Conservation (phyloP, 2,329 filamentous ascomycete genomes). For the Passalora sequoiae region DNA sequence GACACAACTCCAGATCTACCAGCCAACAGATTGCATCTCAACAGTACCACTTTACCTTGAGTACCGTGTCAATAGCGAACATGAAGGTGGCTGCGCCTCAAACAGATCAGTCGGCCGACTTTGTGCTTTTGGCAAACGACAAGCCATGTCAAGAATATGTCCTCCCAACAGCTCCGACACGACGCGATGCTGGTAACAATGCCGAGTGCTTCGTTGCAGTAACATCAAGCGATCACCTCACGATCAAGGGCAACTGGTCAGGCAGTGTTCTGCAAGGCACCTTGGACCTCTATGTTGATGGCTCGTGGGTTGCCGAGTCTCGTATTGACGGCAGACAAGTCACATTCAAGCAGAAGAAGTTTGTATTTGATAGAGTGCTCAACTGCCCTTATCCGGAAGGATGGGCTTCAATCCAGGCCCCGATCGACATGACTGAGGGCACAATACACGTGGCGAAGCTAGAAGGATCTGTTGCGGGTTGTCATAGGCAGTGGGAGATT, state of each 20-base stretch:
- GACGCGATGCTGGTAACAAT: slow-evolving; percentile 6
- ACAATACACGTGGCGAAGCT: slow-evolving; percentile 19
- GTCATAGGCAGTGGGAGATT: background rate
- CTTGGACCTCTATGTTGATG: slow-evolving; percentile 38
- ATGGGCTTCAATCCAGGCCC: slow-evolving; percentile 10
- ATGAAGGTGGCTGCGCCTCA: slow-evolving; percentile 38
- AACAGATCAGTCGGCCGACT: slow-evolving; percentile 33
- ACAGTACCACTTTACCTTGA: too few relatives aligned
- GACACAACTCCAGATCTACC: too few relatives aligned
- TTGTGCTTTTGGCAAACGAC: slow-evolving; percentile 26
- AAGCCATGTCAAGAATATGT: slow-evolving; percentile 33
- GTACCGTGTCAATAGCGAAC: too few relatives aligned
- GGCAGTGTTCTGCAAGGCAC: slow-evolving; percentile 32
- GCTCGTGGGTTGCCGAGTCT: slow-evolving; percentile 28
- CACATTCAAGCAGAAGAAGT: slow-evolving; percentile 11
- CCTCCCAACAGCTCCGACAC: slow-evolving; percentile 30
- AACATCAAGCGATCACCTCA: slow-evolving; percentile 30
- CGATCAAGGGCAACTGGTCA: slow-evolving; percentile 29
- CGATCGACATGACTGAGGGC: slow-evolving; percentile 21
- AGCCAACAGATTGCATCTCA: too few relatives aligned
- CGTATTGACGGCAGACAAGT: slow-evolving; percentile 22
- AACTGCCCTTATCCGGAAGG: slow-evolving; percentile 11
- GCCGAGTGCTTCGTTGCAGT: slow-evolving; percentile 36
- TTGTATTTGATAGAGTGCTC: slow-evolving; percentile 20
- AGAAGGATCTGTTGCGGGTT: background rate